Percentiles rank a stretch among this genome's conserved stretches.
These are phyloP conservation scores for Scutellaria baicalensis DNA, from an alignment of 257 asterid species.

Conservation along the genomic window DNA sequence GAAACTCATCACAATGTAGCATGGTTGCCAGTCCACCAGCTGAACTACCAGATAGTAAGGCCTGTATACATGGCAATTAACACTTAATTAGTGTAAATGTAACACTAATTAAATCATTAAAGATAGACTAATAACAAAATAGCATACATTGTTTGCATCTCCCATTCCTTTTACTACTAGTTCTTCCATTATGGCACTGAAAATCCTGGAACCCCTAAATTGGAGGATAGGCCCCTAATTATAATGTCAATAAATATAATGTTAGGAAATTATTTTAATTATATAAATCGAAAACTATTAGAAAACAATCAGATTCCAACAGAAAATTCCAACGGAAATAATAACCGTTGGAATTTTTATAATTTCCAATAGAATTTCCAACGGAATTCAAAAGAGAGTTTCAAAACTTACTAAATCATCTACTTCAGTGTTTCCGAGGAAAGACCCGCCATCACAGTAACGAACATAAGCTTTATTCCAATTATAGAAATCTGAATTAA, in stretches of 20 bases:
- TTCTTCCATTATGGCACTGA: constrained; percentile 13
- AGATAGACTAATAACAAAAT: not conserved
- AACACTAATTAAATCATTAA: not conserved
- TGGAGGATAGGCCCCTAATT: not conserved
- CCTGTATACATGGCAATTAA: constrained; percentile 9
- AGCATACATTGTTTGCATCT: constrained; percentile 17
- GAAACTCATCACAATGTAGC: constrained; percentile 35
- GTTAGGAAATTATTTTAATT: not conserved
- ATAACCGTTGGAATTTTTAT: too few relatives aligned
- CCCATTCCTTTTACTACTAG: constrained; percentile 23
- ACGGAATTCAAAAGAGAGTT: not conserved
- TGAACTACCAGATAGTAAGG: constrained; percentile 31
- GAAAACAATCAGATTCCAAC: too few relatives aligned
- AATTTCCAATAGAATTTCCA: too few relatives aligned
- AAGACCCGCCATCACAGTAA: constrained; percentile 36
- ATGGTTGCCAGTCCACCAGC: constrained; percentile 51
- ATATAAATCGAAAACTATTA: not conserved
- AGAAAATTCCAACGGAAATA: too few relatives aligned
- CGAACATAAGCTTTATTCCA: constrained; percentile 28
- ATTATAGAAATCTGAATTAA: constrained; percentile 25
- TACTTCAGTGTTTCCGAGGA: constrained; percentile 18
- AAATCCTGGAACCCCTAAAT: constrained; percentile 32
- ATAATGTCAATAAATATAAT: not conserved
- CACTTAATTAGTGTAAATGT: not conserved
- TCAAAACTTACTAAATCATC: constrained; percentile 17